Base-by-base conservation (phyloP, 2,329 filamentous ascomycete genomes). In the Aureobasidium leucospermi region DNA sequence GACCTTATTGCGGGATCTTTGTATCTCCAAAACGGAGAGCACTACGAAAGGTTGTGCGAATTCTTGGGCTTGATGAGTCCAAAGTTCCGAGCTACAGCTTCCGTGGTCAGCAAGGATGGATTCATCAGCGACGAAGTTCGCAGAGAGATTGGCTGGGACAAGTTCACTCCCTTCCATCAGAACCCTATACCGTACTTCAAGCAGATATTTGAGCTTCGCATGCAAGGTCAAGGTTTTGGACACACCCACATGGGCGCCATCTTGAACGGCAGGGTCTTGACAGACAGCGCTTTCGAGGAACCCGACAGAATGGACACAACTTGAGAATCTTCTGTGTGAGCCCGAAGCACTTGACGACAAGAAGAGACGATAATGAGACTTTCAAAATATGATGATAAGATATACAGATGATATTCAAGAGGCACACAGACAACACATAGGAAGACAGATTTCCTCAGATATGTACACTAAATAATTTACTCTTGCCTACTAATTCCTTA, bases 231-330 rank as follows among this genome's bases (percentile, higher is more conserved):
- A 23, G 56, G n/a, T 1, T 59, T 49, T 7, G 45, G 6, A 9
- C 56, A 59, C 5, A 59, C 36, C 10, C 56, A 59, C 16, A 49
- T 59, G 38, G 56, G 56, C 11, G 16, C 39, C 10, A 11, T 59
- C 6, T 7, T 59, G 15, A 29, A 9, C n/a, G 56, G 36, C 5
- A 59, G 29, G 11, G 56, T 4, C 28, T 42, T 59, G 56, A 3
- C 16, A 6, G n/a, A 11, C 2, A 29, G n/a, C n/a, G 56, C 56
- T 32, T 59, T 59, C 6, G 56, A 59, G 4, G 28, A 19, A 13
- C 29, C 9, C 9, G 36, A 19, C 2, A 36, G n/a, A 31, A 34
- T 4, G 19, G 28, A 31, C 28, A 32, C 4, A 13, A 28, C 8
- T 10, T 19, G 19, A 23, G 19, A 23, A 23, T 23, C 19, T 23